These are phyloP conservation scores for Oryza punctata DNA, from an alignment of 176 grass and related monocot species.

Conservation along the genomic window DNA sequence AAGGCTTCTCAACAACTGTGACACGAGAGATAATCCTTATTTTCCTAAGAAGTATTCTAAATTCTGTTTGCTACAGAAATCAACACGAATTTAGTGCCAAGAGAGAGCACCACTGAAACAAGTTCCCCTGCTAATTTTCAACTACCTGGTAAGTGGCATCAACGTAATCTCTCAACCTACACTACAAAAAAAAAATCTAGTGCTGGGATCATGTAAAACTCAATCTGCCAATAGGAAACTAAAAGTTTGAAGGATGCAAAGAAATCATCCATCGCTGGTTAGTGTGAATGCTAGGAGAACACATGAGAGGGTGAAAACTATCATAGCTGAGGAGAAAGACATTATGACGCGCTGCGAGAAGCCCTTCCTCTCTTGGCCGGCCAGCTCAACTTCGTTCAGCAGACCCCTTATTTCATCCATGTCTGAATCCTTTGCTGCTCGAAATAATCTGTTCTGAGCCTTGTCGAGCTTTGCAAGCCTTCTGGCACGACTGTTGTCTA, in stretches of 20 bases:
- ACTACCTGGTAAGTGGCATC: background rate
- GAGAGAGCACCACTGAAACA: background rate
- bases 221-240: background rate
- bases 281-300: conserved; percentile 69
- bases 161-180: background rate
- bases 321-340: conserved; percentile 51
- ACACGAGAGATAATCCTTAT: background rate
- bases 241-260: background rate
- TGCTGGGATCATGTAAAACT: background rate
- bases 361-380: conserved; percentile 52
- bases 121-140: background rate
- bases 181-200: background rate
- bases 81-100: background rate
- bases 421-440: conserved; percentile 75
- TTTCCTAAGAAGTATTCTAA: background rate
- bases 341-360: conserved; percentile 60
- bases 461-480: conserved; percentile 68
- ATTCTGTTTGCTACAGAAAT: background rate
- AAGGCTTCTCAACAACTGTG: background rate
- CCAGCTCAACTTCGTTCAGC: conserved; percentile 74
- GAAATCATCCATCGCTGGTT: conserved; percentile 77
- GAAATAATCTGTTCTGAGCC: conserved; percentile 56
- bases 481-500: conserved; percentile 45
- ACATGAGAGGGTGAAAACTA: conserved; percentile 63
- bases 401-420: conserved; percentile 65